Evolutionary conservation across 164 flowering plant species (phyloP), one percentile per base, ranked within the genome.

Genomic region (Euptelea pleiosperma): DNA sequence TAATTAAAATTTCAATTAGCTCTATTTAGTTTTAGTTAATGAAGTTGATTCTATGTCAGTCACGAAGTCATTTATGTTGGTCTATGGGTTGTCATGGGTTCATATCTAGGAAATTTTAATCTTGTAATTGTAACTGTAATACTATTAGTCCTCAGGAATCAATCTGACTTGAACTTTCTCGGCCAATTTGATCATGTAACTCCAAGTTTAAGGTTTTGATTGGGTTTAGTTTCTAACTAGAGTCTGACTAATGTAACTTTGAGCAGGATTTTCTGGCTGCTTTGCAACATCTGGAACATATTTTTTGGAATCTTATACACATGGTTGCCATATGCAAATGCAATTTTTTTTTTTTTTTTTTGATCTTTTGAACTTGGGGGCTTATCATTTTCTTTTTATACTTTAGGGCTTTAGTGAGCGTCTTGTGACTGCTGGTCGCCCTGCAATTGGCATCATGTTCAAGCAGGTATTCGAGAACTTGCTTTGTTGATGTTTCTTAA

Each of bases 381-480:
- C n/a, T n/a, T n/a, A n/a, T 25, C 18, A 21, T 15, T 18, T 22
- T 6, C 33, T 55, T 60, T 16, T 29, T 68, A n/a, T 55, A 42
- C 55, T 66, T 39, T 76, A 94, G 99, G 99, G 99, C 33, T 94
- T 94, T 76, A 91, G 80, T 63, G 96, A 85, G 76, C 96, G 90
- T 46, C 94, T 91, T 68, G 92, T 79, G 41, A 94, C 91, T 60
- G 75, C 82, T 19, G 87, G 85, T 62, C 96, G 98, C 22, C 99
- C 98, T 52, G 82, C 77, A 51, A 87, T 94, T 50, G 98, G 99
- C 42, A 70, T 73, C 70, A 89, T 94, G 96, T 91, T 94, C 70
- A 94, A 94, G 82, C 85, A 83, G 99, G 86, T 76, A 34, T 33
- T 43, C 2, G 11, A 18, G 33, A 42, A 44, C 24, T 26, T 33